Percentiles rank a stretch among this genome's conserved stretches.
These are phyloP conservation scores for Leucocoprinus birnbaumii DNA, from an alignment of 768 basidiomycete species.

Conservation along the genomic window DNA sequence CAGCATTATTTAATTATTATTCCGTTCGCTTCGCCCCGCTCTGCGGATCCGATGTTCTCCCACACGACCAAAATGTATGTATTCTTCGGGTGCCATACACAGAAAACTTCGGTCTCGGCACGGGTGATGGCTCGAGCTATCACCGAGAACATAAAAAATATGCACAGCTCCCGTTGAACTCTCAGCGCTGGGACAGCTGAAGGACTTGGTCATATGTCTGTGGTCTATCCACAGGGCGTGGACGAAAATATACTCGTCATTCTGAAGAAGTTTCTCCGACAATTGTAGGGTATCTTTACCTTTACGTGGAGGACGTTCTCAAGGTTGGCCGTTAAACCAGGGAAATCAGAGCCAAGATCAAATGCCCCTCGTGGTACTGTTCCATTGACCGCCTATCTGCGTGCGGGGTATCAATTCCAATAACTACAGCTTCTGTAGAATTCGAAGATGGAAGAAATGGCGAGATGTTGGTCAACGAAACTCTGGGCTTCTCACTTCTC, in stretches of 20 bases:
- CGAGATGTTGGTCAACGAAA: background rate
- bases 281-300: background rate
- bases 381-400: background rate
- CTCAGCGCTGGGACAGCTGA: background rate
- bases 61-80: background rate
- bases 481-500: background rate
- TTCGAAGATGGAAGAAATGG: background rate
- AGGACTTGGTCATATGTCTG: background rate
- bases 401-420: background rate
- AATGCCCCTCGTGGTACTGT: background rate
- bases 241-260: conserved; percentile 3
- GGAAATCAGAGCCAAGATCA: background rate
- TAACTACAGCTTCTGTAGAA: background rate
- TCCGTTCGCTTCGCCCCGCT: too few species aligned
- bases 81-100: background rate
- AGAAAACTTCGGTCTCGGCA: background rate
- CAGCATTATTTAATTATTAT: too few species aligned
- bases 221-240: background rate
- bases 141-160: background rate
- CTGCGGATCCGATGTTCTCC: background rate
- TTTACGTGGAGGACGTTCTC: background rate
- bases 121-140: conserved; percentile 2
- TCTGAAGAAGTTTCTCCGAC: conserved; percentile 10
- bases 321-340: background rate
- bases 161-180: background rate